Evolutionary conservation across 208 protist species (phyloP).

Genomic region (Kentomonas sorsogonicus): DNA sequence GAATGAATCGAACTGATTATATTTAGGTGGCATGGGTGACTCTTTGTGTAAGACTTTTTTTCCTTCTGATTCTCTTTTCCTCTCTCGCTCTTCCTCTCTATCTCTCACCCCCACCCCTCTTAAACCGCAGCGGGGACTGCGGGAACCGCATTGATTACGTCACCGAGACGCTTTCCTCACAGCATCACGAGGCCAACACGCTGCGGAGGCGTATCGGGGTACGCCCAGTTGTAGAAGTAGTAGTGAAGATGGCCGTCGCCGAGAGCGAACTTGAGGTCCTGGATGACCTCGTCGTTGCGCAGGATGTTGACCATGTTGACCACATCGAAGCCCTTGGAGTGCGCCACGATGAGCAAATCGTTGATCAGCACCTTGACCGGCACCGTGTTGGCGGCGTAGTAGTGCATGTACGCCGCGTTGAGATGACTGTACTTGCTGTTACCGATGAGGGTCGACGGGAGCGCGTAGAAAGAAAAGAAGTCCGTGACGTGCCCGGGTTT

Average conservation of each 20-base stretch:
- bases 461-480: constrained; percentile 96
- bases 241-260: constrained; percentile 98
- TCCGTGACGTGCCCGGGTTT: constrained; percentile 89
- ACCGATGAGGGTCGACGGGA: constrained; percentile 96
- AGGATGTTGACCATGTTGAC: constrained; percentile 98
- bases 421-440: constrained; percentile 91
- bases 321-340: constrained; percentile 94
- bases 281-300: constrained; percentile 85
- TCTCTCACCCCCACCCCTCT: too few relatives aligned
- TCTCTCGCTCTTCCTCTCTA: too few relatives aligned
- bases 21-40: too few relatives aligned
- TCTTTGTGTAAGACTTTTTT: too few relatives aligned
- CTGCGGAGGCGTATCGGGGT: constrained; percentile 69
- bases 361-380: constrained; percentile 83
- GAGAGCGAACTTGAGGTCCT: constrained; percentile 95
- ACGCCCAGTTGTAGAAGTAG: constrained; percentile 99
- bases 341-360: constrained; percentile 90
- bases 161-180: too few relatives aligned
- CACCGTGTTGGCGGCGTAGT: constrained; percentile 92
- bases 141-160: too few relatives aligned
- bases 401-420: constrained; percentile 96
- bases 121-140: too few relatives aligned
- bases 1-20: too few relatives aligned
- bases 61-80: too few relatives aligned
- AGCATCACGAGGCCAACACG: constrained; percentile 92